Evolutionary conservation across 345 rosid genomes (phyloP), one percentile per base, ranked within the genome.

Genomic region (Syzygium grande): DNA sequence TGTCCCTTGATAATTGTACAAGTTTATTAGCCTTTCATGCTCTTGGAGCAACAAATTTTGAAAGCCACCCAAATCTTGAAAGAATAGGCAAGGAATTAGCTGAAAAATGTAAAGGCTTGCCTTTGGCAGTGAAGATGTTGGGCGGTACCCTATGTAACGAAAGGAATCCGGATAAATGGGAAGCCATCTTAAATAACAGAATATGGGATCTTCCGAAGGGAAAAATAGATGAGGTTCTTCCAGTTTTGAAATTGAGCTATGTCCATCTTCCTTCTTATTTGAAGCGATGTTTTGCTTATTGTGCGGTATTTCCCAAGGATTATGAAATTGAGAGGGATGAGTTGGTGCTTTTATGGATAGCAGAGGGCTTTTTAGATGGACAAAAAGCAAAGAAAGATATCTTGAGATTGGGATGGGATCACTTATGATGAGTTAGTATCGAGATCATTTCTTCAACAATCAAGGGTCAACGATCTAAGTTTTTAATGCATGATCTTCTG

Each of bases 301-400:
- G 29, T 58, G 63, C 29, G 0, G 1, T 58, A 2, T 58, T 58
- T 58, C 63, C 63, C 29, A 58, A 58, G n/a, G 63, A 25, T 58
- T 58, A 58, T 0, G 29, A 58, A 58, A 58, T 58, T 58, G 63
- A 58, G 14, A 58, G 3, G 63, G 63, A 58, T 25, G 29, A 58
- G 63, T 2, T 58, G 3, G 63, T 58, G 9, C 0, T 58, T 0
- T 23, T 58, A 1, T 58, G 63, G 63, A 58, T 23, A 0, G 63
- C 3, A 2, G 63, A 58, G 63, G 63, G 63, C 1, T 58, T 58
- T 58, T 25, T 58, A 2, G 63, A 23, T 23, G 63, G 29, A 58
- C 63, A 0, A 23, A 58, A 58, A 8, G 6, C 0, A 58, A 58
- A 23, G 6, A 13, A 10, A 1, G 2, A 58, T 4, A 25, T 9